Evolutionary conservation across 2,329 filamentous ascomycete genomes (phyloP), one percentile per base, ranked within the genome.

Genomic region (Microcyclospora tardicrescens): DNA sequence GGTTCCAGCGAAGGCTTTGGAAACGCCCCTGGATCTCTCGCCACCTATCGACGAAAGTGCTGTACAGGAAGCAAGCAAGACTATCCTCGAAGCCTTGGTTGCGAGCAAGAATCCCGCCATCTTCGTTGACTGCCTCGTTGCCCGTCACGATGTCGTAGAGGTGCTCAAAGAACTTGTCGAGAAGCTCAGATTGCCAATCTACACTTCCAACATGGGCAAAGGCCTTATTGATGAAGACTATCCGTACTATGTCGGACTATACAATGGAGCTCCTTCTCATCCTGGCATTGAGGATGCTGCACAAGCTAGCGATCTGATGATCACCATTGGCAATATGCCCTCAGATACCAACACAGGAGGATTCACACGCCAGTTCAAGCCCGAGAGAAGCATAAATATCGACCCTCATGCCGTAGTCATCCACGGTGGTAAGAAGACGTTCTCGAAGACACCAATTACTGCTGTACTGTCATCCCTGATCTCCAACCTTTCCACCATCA

Each of bases 311-410:
- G 63, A 67, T 37, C 36, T 62, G 6, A 49, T 62, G 0, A 43
- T 67, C 12, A 53, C 60, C 1, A 36, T 66, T 3, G 64, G 64
- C 2, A 59, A 58, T 30, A 45, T 66, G 9, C 59, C 61, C 6
- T 53, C 56, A 9, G 64, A 67, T 38, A 66, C 63, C 6, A 67
- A 66, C 39, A 57, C 61, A 1, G 62, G 60, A 1, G 56, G 54
- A 12, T 66, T 66, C 48, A 59, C 61, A 4, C 50, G 62, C 19
- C 52, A 54, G 6, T 38, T 65, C 12, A 43, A 54, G 0, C 43
- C 53, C 4, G 40, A 36, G 1, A 59, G 49, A 12, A 50, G 51
- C 1, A 55, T 65, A 11, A 46, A 59, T 27, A 56, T 67, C 34
- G 58, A 65, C 36, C 55, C 59, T 1, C 48, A 57, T 31, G 47